phyloP scores from a whole-genome alignment of 2,329 filamentous ascomycete genomes.

The Alternaria hordeiaustralica region DNA sequence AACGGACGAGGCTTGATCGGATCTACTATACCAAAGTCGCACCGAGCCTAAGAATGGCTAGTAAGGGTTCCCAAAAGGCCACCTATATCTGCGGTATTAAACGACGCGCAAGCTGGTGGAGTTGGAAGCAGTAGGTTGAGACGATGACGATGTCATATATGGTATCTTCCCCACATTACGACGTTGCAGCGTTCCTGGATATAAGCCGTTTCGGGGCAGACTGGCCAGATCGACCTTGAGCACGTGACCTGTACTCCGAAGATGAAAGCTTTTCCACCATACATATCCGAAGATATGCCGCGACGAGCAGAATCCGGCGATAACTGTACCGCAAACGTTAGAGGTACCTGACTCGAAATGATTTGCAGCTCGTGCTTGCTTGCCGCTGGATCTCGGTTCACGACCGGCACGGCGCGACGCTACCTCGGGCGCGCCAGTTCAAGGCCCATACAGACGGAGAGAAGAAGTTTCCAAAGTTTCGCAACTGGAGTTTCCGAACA shows the following conservation, averaged over 20 bases:
- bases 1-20: slow-evolving; percentile 6
- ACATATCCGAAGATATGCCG: neutral
- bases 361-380: slow-evolving; percentile 31
- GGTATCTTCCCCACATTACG: neutral
- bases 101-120: slow-evolving; percentile 12
- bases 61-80: slow-evolving; percentile 3
- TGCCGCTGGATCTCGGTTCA: slow-evolving; percentile 32
- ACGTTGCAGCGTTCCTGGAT: slow-evolving; percentile 4
- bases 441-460: slow-evolving; percentile 1
- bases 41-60: slow-evolving; percentile 9
- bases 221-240: neutral
- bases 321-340: neutral
- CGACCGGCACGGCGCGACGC: slow-evolving; percentile 32
- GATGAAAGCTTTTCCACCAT: neutral
- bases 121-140: neutral
- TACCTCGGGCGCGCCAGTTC: slow-evolving; percentile 26
- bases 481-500: neutral
- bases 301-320: slow-evolving; percentile 9
- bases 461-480: neutral
- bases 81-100: slow-evolving; percentile 7
- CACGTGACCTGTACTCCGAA: slow-evolving; percentile 2
- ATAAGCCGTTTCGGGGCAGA: neutral
- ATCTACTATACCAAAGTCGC: slow-evolving; percentile 3
- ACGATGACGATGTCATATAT: slow-evolving; percentile 7
- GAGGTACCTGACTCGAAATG: slow-evolving; percentile 20